These are phyloP conservation scores for Daldinia vernicosa DNA, from an alignment of 495 filamentous ascomycete genomes.

Conservation along the genomic window DNA sequence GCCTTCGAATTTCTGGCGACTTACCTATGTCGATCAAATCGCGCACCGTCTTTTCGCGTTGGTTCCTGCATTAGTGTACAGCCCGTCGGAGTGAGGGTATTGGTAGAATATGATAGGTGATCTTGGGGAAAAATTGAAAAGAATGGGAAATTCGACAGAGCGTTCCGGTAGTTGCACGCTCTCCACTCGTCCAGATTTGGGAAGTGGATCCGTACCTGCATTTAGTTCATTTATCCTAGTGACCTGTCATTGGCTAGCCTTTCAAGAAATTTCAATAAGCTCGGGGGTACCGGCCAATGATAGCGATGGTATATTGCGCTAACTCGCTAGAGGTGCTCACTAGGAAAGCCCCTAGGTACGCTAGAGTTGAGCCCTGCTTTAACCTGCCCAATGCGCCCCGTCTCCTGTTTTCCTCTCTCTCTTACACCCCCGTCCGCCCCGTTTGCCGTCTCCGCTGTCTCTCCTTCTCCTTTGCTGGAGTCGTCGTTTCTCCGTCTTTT, in stretches of 20 bases:
- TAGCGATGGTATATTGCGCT: constrained; percentile 22
- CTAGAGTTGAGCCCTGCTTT: not conserved
- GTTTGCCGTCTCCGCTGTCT: constrained; percentile 9
- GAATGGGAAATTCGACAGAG: constrained; percentile 17
- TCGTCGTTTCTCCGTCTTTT: constrained; percentile 19
- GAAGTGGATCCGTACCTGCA: constrained; percentile 28
- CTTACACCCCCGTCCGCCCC: constrained; percentile 8
- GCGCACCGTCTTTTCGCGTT: constrained; percentile 1
- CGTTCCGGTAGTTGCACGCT: constrained; percentile 32
- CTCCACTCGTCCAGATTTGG: constrained; percentile 15
- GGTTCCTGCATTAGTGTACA: constrained; percentile 35
- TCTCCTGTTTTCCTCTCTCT: constrained; percentile 13
- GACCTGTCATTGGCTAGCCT: constrained; percentile 11
- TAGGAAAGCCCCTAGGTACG: not conserved
- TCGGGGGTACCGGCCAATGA: constrained; percentile 25
- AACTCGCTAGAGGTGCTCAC: not conserved
- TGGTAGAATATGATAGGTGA: not conserved
- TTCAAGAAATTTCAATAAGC: constrained; percentile 31
- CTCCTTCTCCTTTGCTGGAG: constrained; percentile 32
- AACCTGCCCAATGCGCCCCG: constrained; percentile 27
- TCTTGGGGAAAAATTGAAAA: constrained; percentile 6
- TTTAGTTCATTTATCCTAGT: constrained; percentile 28
- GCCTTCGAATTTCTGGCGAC: not conserved
- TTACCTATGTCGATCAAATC: constrained; percentile 16
- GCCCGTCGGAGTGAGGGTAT: not conserved